phyloP scores from a whole-genome alignment of 2,329 filamentous ascomycete species.

The Xylariaceae sp. region DNA sequence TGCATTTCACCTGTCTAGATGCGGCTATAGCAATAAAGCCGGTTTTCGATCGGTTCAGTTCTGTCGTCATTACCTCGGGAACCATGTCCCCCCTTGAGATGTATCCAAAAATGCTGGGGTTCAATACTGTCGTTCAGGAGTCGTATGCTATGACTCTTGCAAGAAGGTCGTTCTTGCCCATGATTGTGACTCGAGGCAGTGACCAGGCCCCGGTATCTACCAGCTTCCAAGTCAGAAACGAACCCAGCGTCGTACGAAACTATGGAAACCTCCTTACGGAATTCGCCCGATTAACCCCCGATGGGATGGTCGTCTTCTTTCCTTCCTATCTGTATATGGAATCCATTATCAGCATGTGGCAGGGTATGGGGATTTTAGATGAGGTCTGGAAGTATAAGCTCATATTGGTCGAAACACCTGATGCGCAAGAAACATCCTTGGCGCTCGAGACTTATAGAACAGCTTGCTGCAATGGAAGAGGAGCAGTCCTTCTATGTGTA shows the following conservation, averaged over 20 bases:
- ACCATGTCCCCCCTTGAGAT: constrained; percentile 97
- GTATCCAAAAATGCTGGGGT: constrained; percentile 98
- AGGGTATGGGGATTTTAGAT: constrained; percentile 96
- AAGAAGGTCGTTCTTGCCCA: constrained; percentile 88
- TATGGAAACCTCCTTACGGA: constrained; percentile 92
- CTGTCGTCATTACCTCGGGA: constrained; percentile 96
- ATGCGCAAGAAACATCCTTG: constrained; percentile 93
- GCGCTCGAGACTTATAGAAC: constrained; percentile 96
- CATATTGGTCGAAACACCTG: constrained; percentile 94
- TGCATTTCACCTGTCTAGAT: constrained; percentile 95
- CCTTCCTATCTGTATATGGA: constrained; percentile 99
- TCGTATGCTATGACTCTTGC: constrained; percentile 97
- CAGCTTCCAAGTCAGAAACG: constrained; percentile 91
- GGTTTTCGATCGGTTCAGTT: constrained; percentile 95
- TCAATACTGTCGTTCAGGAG: constrained; percentile 87
- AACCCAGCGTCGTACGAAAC: constrained; percentile 94
- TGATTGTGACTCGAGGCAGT: constrained; percentile 94
- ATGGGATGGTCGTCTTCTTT: constrained; percentile 99
- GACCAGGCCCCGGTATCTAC: constrained; percentile 93
- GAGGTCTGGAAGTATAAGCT: constrained; percentile 99
- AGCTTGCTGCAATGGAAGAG: constrained; percentile 93
- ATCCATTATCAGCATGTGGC: constrained; percentile 98
- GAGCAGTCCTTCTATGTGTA: constrained; percentile 89
- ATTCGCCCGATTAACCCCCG: constrained; percentile 92
- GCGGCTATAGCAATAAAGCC: constrained; percentile 97